Evolutionary conservation across 306 rosid genomes (phyloP).

Genomic region (Quercus variabilis): DNA sequence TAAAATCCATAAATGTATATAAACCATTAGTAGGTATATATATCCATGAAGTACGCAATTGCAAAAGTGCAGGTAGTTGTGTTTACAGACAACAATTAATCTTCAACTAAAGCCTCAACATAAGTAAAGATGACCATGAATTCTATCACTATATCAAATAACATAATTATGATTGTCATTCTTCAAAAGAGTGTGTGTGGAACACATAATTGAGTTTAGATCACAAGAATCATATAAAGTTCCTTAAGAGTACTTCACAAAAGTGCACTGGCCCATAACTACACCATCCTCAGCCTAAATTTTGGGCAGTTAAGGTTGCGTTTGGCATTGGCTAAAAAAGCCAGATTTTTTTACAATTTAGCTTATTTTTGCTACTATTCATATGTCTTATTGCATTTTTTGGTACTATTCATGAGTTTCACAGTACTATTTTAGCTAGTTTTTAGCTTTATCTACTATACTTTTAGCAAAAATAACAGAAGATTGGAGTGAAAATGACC

Average conservation of each 20-base stretch:
- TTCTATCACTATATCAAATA: not conserved
- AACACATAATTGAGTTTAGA: not conserved
- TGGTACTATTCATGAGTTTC: rapidly evolving
- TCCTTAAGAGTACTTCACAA: too few species aligned
- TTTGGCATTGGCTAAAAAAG: too few species aligned
- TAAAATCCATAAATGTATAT: not conserved
- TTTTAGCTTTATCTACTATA: too few species aligned
- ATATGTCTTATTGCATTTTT: rapidly evolving
- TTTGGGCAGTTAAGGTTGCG: too few species aligned
- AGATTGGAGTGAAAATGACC: too few species aligned
- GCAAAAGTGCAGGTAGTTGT: not conserved
- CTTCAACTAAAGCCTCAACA: not conserved
- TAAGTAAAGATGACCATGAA: not conserved
- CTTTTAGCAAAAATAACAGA: too few species aligned
- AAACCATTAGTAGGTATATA: not conserved
- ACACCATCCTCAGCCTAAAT: not conserved
- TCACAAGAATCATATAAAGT: not conserved
- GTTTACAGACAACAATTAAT: not conserved
- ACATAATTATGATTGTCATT: not conserved
- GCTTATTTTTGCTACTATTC: too few species aligned
- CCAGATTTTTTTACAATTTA: too few species aligned
- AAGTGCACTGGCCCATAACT: not conserved
- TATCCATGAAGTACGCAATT: too few species aligned
- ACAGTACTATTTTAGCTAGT: rapidly evolving
- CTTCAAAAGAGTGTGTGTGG: not conserved